phyloP scores from a whole-genome alignment of 2,329 filamentous ascomycete species.

The Sporothrix inflata region DNA sequence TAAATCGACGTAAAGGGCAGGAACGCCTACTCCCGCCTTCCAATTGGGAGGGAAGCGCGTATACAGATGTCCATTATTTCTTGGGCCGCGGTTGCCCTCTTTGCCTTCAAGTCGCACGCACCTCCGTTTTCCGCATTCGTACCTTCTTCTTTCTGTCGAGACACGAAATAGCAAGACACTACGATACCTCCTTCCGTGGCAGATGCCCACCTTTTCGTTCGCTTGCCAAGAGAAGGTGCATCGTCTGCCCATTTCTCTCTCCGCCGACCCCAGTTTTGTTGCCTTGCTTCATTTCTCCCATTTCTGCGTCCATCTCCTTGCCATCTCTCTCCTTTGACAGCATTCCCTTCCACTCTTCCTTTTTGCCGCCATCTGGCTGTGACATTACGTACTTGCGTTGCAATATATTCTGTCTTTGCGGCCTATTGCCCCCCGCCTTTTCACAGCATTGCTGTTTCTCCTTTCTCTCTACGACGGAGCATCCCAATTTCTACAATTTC shows the following conservation, averaged over 20 bases:
- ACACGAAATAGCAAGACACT: not conserved
- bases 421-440: not conserved
- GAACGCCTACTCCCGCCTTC: not conserved
- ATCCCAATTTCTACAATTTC: constrained; percentile 10
- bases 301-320: not conserved
- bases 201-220: not conserved
- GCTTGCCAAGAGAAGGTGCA: constrained; percentile 5
- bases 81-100: not conserved
- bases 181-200: not conserved
- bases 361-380: constrained; percentile 19
- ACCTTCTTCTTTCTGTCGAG: not conserved
- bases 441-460: not conserved
- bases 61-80: not conserved
- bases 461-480: constrained; percentile 16
- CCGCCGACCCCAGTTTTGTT: not conserved
- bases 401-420: constrained; percentile 18
- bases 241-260: constrained; percentile 1
- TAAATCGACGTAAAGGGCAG: not conserved
- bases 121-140: not conserved
- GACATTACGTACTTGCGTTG: constrained; percentile 18
- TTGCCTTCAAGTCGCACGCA: not conserved
- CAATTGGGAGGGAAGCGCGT: not conserved
- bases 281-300: not conserved
- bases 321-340: not conserved
- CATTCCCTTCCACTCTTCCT: not conserved